A percentile compares a stretch with the other conserved stretches of the same genome.
Conservation (phyloP, 2,329 filamentous ascomycete genomes). For the Exophiala calicioides region DNA sequence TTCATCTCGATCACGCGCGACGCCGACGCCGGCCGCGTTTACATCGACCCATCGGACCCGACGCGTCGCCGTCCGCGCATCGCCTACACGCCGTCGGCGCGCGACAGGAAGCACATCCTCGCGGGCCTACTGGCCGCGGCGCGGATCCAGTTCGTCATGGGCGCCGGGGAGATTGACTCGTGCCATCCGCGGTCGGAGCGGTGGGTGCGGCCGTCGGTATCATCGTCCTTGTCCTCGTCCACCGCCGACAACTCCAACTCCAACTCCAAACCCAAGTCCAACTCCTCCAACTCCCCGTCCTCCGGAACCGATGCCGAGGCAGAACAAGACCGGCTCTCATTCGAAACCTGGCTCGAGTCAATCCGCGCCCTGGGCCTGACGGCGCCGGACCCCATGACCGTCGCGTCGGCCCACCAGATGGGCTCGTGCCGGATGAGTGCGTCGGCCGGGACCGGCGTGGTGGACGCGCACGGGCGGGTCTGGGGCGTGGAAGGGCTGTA, state of each 20-base stretch:
- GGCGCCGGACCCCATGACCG: constrained; percentile 45
- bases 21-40: constrained; percentile 72
- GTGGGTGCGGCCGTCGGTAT: constrained; percentile 54
- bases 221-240: neutral
- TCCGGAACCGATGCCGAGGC: too few species aligned
- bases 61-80: constrained; percentile 64
- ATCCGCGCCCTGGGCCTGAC: constrained; percentile 50
- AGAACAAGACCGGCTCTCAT: too few species aligned
- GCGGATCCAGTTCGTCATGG: constrained; percentile 75
- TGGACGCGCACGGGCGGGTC: constrained; percentile 48
- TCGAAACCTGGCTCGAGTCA: constrained; percentile 57
- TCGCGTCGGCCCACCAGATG: constrained; percentile 53
- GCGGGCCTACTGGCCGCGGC: constrained; percentile 71
- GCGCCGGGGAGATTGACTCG: constrained; percentile 77
- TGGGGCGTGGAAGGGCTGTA: constrained; percentile 51
- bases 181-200: constrained; percentile 62
- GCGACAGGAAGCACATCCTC: constrained; percentile 71
- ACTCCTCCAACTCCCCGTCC: too few species aligned
- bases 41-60: constrained; percentile 72
- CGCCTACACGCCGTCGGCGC: constrained; percentile 68
- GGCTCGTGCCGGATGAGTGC: constrained; percentile 52
- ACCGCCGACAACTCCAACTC: constrained; percentile 55
- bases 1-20: constrained; percentile 77
- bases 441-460: constrained; percentile 44
- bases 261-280: too few species aligned